A percentile compares a stretch with the other conserved stretches of the same genome.
Conservation (phyloP, 495 filamentous ascomycete genomes). For the Penicillium bovifimosum region DNA sequence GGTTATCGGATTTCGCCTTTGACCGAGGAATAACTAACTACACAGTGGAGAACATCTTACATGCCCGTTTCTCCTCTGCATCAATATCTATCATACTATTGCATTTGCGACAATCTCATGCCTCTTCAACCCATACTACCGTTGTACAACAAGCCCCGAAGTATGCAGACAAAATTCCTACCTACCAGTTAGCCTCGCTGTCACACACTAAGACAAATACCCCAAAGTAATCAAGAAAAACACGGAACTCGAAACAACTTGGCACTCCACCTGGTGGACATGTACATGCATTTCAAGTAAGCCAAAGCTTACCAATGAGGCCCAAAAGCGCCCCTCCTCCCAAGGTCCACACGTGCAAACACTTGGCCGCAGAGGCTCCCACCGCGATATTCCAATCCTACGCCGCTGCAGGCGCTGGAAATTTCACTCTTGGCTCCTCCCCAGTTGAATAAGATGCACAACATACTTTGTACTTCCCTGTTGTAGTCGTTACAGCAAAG, state of each 20-base stretch:
- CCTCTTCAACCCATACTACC: background rate
- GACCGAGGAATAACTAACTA: no score
- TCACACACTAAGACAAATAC: background rate
- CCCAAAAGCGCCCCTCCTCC: constrained; percentile 18
- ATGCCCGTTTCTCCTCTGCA: background rate
- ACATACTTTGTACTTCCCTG: background rate
- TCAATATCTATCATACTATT: background rate
- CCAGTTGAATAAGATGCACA: background rate
- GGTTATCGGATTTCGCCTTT: constrained; percentile 10
- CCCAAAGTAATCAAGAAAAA: constrained; percentile 1
- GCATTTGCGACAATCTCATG: background rate
- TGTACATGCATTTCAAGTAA: constrained; percentile 8
- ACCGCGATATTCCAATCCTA: constrained; percentile 5
- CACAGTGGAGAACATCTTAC: no score
- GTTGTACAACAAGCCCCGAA: background rate
- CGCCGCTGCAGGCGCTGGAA: constrained; percentile 25
- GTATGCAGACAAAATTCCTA: background rate
- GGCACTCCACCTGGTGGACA: background rate
- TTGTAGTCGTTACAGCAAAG: background rate
- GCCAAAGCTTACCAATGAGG: constrained; percentile 20
- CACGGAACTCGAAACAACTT: constrained; percentile 1
- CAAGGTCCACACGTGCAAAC: constrained; percentile 24
- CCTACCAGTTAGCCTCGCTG: constrained; percentile 4
- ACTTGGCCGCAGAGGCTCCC: constrained; percentile 21
- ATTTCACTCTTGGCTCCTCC: constrained; percentile 5